Evolutionary conservation across 192 early-diverging fungal genomes (phyloP), one percentile per base, ranked within the genome.

Genomic region (Jimgerdemannia flammicorona): DNA sequence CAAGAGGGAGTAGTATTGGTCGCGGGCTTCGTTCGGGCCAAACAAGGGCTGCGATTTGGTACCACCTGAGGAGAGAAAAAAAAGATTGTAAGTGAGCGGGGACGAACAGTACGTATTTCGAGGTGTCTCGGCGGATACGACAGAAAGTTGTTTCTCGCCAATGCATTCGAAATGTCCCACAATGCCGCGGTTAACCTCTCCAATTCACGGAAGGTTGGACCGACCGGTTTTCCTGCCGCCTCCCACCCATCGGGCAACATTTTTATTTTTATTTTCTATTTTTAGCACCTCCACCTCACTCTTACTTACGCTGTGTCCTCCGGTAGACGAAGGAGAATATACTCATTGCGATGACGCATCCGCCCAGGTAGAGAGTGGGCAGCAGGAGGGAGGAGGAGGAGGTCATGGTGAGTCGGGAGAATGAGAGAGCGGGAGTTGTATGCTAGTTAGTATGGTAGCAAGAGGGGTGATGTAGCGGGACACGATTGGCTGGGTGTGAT

Each of bases 11-110:
- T 91, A 87, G 79, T 93, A 94, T 65, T 90, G 83, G 54, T 90
- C 84, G 69, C 86, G 85, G 76, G 87, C 87, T 3, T 79, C 70
- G 71, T 94, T 89, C 49, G 81, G 77, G 0, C 89, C 83, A 70
- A 92, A 94, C 93, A 91, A 94, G 1, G 93, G 84, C 67, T 91
- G 88, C 18, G 87, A 82, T 74, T 85, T 78, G 78, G 80, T 70
- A 19, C 84, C 73, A 8, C 78, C 81, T 74, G 72, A 2, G 11
- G 29, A 18, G 64, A 2, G 9, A 68, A 59, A 59, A 59, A 59
- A 59, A 59, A n/a, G n/a, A 10, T 59, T 59, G 14, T 59, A 59
- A 59, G 49, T 29, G 29, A 29, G 29, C 29, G 29, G 29, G 29
- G 29, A 29, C 29, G 29, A 29, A 29, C 29, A 29, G 29, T 29